Percentiles rank a stretch among this genome's conserved stretches.
Conservation (phyloP, 2,329 filamentous ascomycete genomes). For the Epicoccum sorghinum region DNA sequence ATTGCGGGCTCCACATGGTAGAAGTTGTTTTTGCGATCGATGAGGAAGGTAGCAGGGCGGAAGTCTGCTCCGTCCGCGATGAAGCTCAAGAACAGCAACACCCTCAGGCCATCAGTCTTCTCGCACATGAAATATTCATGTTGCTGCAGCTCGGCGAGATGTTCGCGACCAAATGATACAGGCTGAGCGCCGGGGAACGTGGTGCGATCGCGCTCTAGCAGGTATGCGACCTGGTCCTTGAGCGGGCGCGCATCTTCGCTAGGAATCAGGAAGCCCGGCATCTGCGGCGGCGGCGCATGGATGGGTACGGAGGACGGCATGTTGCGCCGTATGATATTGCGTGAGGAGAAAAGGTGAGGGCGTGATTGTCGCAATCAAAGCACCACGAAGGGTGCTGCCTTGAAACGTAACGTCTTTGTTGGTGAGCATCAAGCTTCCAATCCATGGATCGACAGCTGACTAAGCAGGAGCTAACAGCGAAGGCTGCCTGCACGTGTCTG, state of each 20-base stretch:
- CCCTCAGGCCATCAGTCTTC: slow-evolving; percentile 95
- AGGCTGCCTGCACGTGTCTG: neutral
- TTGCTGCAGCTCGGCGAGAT: slow-evolving; percentile 79
- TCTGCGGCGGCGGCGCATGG: slow-evolving; percentile 42
- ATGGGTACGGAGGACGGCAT: slow-evolving; percentile 28
- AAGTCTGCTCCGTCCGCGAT: slow-evolving; percentile 49
- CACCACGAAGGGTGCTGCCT: slow-evolving; percentile 1
- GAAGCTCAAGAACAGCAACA: slow-evolving; percentile 89
- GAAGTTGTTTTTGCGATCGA: slow-evolving; percentile 98
- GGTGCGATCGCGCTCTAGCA: slow-evolving; percentile 72
- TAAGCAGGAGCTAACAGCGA: neutral
- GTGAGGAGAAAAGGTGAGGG: neutral
- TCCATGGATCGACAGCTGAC: slow-evolving; percentile 1
- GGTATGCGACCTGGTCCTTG: slow-evolving; percentile 73
- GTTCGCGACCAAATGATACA: slow-evolving; percentile 83
- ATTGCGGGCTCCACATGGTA: slow-evolving; percentile 77
- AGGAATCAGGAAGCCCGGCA: slow-evolving; percentile 40
- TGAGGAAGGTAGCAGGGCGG: slow-evolving; percentile 75
- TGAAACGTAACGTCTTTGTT: slow-evolving; percentile 3
- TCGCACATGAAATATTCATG: slow-evolving; percentile 97
- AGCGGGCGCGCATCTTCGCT: slow-evolving; percentile 54
- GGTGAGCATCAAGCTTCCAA: slow-evolving; percentile 2
- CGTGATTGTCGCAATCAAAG: neutral
- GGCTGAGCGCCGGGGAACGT: slow-evolving; percentile 91
- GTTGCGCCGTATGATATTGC: slow-evolving; percentile 1